A percentile compares a stretch with the other conserved stretches of the same genome.
Evolutionary conservation across 495 filamentous ascomycete species (phyloP).

Genomic region (Jackrogersella multiformis): DNA sequence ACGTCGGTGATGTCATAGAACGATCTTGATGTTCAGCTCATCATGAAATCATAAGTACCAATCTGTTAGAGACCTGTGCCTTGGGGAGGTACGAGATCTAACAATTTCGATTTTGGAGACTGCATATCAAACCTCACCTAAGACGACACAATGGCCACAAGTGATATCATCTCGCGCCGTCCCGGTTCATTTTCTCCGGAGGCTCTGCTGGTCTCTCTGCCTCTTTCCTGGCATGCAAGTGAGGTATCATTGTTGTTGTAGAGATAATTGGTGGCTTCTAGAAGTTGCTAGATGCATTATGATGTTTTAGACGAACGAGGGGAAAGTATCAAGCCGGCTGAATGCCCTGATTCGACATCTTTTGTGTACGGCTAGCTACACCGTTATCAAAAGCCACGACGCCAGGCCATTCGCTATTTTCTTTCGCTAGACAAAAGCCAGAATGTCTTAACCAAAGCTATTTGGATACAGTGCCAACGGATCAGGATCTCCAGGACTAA

Average conservation of each 20-base stretch:
- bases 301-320: background rate
- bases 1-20: conserved; percentile 31
- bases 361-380: too few species aligned
- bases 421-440: too few species aligned
- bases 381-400: too few species aligned
- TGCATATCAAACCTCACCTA: background rate
- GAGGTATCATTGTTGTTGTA: conserved; percentile 7
- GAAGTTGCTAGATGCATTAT: background rate
- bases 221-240: conserved; percentile 20
- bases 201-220: conserved; percentile 28
- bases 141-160: background rate
- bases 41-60: conserved; percentile 45
- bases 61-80: conserved; percentile 26
- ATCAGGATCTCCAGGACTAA: too few species aligned
- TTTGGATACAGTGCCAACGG: too few species aligned
- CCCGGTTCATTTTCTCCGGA: conserved; percentile 15
- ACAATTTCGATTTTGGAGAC: conserved; percentile 9
- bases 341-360: too few species aligned
- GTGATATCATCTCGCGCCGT: conserved; percentile 39
- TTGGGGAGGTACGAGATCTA: background rate
- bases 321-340: background rate
- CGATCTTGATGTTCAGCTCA: conserved; percentile 30
- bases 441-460: too few species aligned
- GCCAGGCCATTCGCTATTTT: too few species aligned
- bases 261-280: conserved; percentile 1